Base-by-base conservation (phyloP, 2,329 filamentous ascomycete genomes). In the Mycosphaerella arachidis region DNA sequence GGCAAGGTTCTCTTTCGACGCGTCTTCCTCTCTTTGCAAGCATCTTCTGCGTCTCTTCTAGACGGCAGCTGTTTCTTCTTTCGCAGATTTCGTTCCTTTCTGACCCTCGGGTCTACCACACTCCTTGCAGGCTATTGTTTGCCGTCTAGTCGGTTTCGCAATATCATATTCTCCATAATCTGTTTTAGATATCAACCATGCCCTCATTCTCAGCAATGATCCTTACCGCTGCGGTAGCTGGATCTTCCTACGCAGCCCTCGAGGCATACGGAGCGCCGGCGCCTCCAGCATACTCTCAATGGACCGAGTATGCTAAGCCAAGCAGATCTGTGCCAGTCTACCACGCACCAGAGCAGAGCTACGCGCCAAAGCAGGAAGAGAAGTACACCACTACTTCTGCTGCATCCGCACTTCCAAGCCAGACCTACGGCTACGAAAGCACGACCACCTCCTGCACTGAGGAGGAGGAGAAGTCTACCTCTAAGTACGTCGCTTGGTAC, bases 41-140 rank as follows among this genome's bases (percentile, higher is more conserved):
- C 29, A 27, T 12, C 46, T 30, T 50, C 46, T 12, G 18, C 18
- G 20, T n/a, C 29, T 30, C 20, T n/a, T 50, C 29, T 30, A 50
- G 46, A 50, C 40, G 40, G 13, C 40, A 50, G 29, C 46, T 16
- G 29, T 52, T 35, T 10, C 4, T 52, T 35, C 50, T 52, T 52
- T 52, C 50, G 50, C 50, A 52, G 30, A 35, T n/a, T 30, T n/a
- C 50, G 20, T 52, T 52, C 50, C n/a, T 52, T 50, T 35, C 16
- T n/a, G 50, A 33, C 29, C 50, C n/a, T 20, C 30, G 12, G 50
- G 50, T 52, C 30, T 35, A 52, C n/a, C 50, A 52, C 50, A 35
- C 27, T 52, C 50, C n/a, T 52, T 52, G 24, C 50, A 52, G 50
- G 50, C 27, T 52, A 52, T 18, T 16, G 29, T n/a, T 43, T 16